phyloP scores from a whole-genome alignment of 805 yeast genomes.

The Hanseniaspora singularis region DNA sequence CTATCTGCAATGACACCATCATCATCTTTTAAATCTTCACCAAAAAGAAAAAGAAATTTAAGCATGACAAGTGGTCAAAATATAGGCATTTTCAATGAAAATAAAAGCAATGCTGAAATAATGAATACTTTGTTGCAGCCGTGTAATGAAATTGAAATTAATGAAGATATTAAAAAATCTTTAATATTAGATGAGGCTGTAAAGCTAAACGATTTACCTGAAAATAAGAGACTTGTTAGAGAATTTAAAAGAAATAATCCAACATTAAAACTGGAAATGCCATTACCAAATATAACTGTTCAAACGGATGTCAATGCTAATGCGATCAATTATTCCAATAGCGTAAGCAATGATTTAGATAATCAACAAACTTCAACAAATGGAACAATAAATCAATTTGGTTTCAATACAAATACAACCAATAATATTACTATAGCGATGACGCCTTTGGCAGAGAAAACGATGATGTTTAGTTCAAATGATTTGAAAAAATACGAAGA shows the following conservation, averaged over 20 bases:
- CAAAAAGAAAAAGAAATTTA: conserved; percentile 18
- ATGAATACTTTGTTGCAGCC: conserved; percentile 19
- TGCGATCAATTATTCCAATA: conserved; percentile 20
- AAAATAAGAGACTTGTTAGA: conserved; percentile 22
- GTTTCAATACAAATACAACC: conserved; percentile 44
- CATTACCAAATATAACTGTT: conserved; percentile 45
- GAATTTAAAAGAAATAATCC: conserved; percentile 38
- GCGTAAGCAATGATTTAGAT: conserved; percentile 22
- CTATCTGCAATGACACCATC: conserved; percentile 27
- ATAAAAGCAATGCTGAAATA: conserved; percentile 9
- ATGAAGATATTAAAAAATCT: not conserved
- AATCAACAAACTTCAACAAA: not conserved
- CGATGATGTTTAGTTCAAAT: not conserved
- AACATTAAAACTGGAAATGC: conserved; percentile 60
- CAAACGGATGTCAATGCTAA: conserved; percentile 16
- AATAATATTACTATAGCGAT: conserved; percentile 48
- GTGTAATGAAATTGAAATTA: not conserved
- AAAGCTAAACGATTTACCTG: not conserved
- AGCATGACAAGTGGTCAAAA: conserved; percentile 13
- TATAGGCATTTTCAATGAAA: not conserved
- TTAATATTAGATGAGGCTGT: not conserved
- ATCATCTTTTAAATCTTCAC: conserved; percentile 25
- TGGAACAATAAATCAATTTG: conserved; percentile 54
- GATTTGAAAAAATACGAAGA: conserved; percentile 5
- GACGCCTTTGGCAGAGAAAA: conserved; percentile 69